Conservation (phyloP, 352 stramenopile species). For the Pythium brachiatum region DNA sequence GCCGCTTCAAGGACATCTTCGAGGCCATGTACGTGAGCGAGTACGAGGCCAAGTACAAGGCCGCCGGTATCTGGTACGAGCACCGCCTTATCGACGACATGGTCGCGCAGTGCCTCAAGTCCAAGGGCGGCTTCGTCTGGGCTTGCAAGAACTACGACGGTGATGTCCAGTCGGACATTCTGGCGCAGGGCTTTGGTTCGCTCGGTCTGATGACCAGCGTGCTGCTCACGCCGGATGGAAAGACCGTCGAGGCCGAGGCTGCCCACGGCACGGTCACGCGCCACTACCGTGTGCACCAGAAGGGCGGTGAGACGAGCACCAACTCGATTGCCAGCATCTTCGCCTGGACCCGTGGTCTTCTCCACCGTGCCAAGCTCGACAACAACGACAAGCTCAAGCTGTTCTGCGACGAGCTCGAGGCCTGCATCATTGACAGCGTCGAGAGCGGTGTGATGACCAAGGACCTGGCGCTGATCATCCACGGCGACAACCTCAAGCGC, state of each 20-base stretch:
- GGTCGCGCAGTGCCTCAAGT: conserved; percentile 89
- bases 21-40: conserved; percentile 80
- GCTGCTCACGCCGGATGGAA: conserved; percentile 77
- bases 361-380: conserved; percentile 86
- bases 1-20: conserved; percentile 90
- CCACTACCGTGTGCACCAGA: conserved; percentile 87
- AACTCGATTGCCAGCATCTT: conserved; percentile 91
- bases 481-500: conserved; percentile 66
- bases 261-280: conserved; percentile 89
- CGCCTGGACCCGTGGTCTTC: conserved; percentile 82
- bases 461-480: conserved; percentile 79
- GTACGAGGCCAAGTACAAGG: conserved; percentile 74
- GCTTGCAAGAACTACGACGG: conserved; percentile 92
- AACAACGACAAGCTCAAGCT: conserved; percentile 66
- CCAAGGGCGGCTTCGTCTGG: conserved; percentile 87
- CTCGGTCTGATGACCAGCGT: conserved; percentile 89
- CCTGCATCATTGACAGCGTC: conserved; percentile 75
- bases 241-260: conserved; percentile 87
- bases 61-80: conserved; percentile 75
- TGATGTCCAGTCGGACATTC: conserved; percentile 88
- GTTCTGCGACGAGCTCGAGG: conserved; percentile 78
- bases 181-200: conserved; percentile 87
- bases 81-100: conserved; percentile 90
- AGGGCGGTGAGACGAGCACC: conserved; percentile 84
- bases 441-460: conserved; percentile 87